Conservation (phyloP, 2,329 filamentous ascomycete species). For the Dactylonectria estremocensis region DNA sequence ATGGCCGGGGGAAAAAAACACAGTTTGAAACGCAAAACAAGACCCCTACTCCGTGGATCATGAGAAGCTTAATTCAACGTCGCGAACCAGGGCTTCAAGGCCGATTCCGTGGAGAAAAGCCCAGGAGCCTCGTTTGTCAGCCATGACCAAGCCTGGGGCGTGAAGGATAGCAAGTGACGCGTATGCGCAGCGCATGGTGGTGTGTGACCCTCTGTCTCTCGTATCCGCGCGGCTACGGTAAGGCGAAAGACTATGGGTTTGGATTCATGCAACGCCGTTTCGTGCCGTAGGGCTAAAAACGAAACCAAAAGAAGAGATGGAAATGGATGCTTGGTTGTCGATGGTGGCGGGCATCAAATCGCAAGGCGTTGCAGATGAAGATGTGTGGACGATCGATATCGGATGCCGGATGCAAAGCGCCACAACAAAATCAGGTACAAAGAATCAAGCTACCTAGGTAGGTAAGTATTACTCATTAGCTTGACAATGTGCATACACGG, state of each 20-base stretch:
- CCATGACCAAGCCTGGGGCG: conserved; percentile 32
- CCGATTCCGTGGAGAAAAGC: conserved; percentile 15
- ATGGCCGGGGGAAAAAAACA: background rate
- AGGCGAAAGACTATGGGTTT: conserved; percentile 7
- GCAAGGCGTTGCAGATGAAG: too few relatives aligned
- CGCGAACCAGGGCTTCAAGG: conserved; percentile 12
- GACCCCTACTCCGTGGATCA: conserved; percentile 2
- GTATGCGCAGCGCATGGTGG: background rate
- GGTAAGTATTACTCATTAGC: too few relatives aligned
- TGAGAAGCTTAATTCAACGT: conserved; percentile 44
- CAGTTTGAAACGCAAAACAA: background rate
- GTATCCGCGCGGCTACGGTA: conserved; percentile 3
- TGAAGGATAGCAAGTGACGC: conserved; percentile 13
- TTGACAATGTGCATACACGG: background rate
- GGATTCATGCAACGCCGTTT: conserved; percentile 12
- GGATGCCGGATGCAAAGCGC: background rate
- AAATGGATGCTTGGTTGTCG: background rate
- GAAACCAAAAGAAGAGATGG: background rate
- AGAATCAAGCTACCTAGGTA: too few relatives aligned
- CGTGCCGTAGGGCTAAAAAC: conserved; percentile 13
- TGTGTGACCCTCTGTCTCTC: conserved; percentile 8
- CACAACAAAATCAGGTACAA: background rate
- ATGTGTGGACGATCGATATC: background rate
- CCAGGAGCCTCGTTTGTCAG: conserved; percentile 28
- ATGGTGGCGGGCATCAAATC: background rate